These are phyloP conservation scores for Diaporthe longicolla DNA, from an alignment of 2,329 filamentous ascomycete species.

Conservation along the genomic window DNA sequence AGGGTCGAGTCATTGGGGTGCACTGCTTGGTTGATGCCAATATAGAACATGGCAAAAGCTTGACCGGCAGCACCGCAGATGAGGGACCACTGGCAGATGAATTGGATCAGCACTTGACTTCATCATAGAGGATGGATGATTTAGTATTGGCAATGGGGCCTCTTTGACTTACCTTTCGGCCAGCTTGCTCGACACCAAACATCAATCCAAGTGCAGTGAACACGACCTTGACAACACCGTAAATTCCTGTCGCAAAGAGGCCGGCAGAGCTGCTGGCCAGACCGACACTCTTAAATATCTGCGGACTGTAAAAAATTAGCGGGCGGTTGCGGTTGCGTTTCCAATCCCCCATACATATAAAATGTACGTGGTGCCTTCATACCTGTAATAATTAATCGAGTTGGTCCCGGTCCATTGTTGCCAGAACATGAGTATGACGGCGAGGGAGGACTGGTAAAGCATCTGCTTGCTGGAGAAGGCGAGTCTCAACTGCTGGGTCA, in stretches of 20 bases:
- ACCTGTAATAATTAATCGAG: slow-evolving; percentile 76
- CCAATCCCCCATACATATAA: too few species aligned
- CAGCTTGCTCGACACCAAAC: slow-evolving; percentile 42
- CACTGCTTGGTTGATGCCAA: slow-evolving; percentile 53
- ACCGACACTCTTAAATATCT: slow-evolving; percentile 76
- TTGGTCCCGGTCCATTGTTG: slow-evolving; percentile 66
- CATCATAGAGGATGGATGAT: background rate
- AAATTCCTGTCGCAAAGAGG: slow-evolving; percentile 81
- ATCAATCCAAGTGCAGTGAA: slow-evolving; percentile 46
- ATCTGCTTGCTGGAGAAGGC: slow-evolving; percentile 63
- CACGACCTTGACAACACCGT: slow-evolving; percentile 78
- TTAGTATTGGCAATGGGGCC: background rate
- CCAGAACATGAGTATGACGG: slow-evolving; percentile 38
- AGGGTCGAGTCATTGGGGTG: slow-evolving; percentile 49
- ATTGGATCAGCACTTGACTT: slow-evolving; percentile 57
- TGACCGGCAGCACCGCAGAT: slow-evolving; percentile 59
- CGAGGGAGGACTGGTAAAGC: slow-evolving; percentile 51
- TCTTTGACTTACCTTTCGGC: slow-evolving; percentile 35
- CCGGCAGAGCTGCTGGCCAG: slow-evolving; percentile 68
- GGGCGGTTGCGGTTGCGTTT: too few species aligned
- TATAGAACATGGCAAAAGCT: slow-evolving; percentile 58
- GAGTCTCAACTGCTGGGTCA: slow-evolving; percentile 54
- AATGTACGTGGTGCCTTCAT: too few species aligned
- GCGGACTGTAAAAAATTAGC: slow-evolving; percentile 54
- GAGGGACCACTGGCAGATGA: slow-evolving; percentile 62